These are phyloP conservation scores for Macrophomina tecta DNA, from an alignment of 2,329 filamentous ascomycete species.

Conservation along the genomic window DNA sequence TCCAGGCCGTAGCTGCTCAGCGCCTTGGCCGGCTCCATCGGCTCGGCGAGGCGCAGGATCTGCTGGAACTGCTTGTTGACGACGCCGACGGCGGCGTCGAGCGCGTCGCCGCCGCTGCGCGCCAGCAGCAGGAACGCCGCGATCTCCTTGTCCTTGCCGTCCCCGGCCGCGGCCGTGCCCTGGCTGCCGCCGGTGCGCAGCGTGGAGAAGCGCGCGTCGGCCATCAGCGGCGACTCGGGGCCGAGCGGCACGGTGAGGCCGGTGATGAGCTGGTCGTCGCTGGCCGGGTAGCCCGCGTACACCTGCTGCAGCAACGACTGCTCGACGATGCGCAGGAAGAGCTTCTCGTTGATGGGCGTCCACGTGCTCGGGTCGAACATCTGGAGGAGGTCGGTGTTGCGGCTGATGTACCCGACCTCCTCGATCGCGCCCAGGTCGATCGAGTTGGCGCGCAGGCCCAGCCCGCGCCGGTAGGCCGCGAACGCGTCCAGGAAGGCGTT, in stretches of 20 bases:
- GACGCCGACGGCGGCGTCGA: conserved; percentile 18
- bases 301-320: conserved; percentile 31
- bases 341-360: conserved; percentile 30
- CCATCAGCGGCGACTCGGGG: not conserved
- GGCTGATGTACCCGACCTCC: conserved; percentile 34
- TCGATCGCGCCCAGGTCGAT: conserved; percentile 43
- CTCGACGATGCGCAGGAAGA: conserved; percentile 30
- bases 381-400: not conserved
- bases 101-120: not conserved
- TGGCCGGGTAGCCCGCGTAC: not conserved
- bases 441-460: conserved; percentile 48
- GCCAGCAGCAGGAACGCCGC: conserved; percentile 13
- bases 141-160: not conserved
- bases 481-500: conserved; percentile 35
- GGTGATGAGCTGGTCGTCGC: not conserved
- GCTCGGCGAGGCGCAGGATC: conserved; percentile 19
- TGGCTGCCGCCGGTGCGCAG: not conserved
- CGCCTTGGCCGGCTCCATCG: conserved; percentile 28
- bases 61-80: conserved; percentile 27
- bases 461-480: conserved; percentile 30
- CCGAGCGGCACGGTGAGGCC: conserved; percentile 7
- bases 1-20: conserved; percentile 41
- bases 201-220: conserved; percentile 6
- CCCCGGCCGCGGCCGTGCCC: no score
- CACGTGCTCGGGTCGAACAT: conserved; percentile 25